phyloP scores from a whole-genome alignment of 176 grass and related monocot species.

The Eremochloa ophiuroides region DNA sequence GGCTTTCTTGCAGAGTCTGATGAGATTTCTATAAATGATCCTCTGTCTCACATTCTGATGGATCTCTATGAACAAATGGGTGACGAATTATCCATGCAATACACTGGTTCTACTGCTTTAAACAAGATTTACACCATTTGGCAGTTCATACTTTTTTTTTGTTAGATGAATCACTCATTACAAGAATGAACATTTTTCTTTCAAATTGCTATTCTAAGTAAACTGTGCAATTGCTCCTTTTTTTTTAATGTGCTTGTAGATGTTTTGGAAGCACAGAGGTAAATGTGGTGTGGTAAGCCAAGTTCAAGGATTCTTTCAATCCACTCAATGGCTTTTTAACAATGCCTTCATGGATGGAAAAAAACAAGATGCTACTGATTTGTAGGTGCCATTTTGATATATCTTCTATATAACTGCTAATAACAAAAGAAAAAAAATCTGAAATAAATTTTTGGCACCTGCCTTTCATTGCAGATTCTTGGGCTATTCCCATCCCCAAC shows the following conservation, averaged over 20 bases:
- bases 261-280: constrained; percentile 61
- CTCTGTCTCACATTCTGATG: constrained; percentile 40
- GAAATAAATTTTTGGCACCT: not conserved
- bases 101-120: constrained; percentile 59
- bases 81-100: constrained; percentile 44
- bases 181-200: not conserved
- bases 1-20: constrained; percentile 4
- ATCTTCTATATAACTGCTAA: not conserved
- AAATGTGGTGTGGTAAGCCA: constrained; percentile 47
- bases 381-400: constrained; percentile 36
- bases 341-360: constrained; percentile 58
- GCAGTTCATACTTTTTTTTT: not conserved
- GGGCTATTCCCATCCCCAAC: constrained; percentile 50
- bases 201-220: not conserved
- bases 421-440: not conserved
- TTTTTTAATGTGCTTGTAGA: constrained; percentile 15
- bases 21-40: constrained; percentile 35
- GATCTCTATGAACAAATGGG: constrained; percentile 59
- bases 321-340: constrained; percentile 46
- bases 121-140: constrained; percentile 45
- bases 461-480: constrained; percentile 37
- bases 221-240: not conserved
- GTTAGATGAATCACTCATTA: not conserved
- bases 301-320: constrained; percentile 31
- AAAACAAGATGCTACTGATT: constrained; percentile 59